Evolutionary conservation across 1,139 yeast species (phyloP).

Genomic region (Blastobotrys arbuscula): DNA sequence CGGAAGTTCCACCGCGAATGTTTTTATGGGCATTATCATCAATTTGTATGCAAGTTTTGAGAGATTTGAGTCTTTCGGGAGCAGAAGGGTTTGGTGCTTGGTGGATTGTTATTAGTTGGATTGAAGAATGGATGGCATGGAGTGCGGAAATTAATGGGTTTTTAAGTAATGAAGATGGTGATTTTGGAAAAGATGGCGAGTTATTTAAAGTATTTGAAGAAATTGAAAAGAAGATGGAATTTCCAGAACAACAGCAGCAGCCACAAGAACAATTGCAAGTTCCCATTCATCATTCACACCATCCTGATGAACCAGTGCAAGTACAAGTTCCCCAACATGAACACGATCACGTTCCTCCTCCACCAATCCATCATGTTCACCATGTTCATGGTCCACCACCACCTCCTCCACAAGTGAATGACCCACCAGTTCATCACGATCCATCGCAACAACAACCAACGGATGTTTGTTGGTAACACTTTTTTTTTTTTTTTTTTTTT

Average conservation of each 20-base stretch:
- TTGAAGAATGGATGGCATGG: conserved; percentile 68
- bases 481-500: too few species aligned
- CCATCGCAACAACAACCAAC: neutral
- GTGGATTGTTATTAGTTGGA: conserved; percentile 78
- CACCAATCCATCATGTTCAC: neutral
- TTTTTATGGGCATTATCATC: conserved; percentile 53
- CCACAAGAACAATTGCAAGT: neutral
- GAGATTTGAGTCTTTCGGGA: conserved; percentile 56
- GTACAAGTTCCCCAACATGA: neutral
- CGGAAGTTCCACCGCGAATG: conserved; percentile 49
- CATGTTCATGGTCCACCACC: neutral
- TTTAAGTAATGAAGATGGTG: conserved; percentile 23
- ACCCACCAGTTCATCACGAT: neutral
- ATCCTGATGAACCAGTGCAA: neutral
- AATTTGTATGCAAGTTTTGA: conserved; percentile 55
- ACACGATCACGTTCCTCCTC: neutral
- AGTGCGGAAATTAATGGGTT: conserved; percentile 66
- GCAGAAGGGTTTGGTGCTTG: conserved; percentile 66
- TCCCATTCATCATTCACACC: too few species aligned
- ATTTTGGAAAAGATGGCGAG: conserved; percentile 3
- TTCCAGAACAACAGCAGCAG: neutral
- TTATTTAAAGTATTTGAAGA: conserved; percentile 1
- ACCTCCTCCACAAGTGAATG: neutral
- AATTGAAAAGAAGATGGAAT: neutral
- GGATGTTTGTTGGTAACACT: neutral